Conservation (phyloP, 306 rosid genomes). For the Albizia julibrissin region DNA sequence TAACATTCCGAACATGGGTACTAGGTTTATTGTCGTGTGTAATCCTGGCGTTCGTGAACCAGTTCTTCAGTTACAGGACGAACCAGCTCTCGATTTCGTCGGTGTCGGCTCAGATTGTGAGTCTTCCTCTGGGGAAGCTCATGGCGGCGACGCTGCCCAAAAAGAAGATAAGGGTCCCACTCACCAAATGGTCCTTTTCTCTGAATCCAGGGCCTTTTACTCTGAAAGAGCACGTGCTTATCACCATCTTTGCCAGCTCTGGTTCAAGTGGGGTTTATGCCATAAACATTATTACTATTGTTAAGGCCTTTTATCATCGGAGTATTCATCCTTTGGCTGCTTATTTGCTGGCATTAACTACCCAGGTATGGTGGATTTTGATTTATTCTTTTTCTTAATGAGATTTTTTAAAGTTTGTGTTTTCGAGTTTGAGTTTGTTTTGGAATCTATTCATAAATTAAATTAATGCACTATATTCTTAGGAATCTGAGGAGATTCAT, state of each 20-base stretch:
- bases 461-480: neutral
- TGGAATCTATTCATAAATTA: neutral
- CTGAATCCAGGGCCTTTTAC: constrained; percentile 84
- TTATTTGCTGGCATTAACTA: constrained; percentile 62
- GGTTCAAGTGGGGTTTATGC: constrained; percentile 78
- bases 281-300: constrained; percentile 69
- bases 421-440: neutral
- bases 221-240: constrained; percentile 80
- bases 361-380: constrained; percentile 54
- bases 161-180: constrained; percentile 34
- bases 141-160: constrained; percentile 82
- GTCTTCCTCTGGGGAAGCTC: constrained; percentile 75
- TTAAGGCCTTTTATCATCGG: constrained; percentile 80
- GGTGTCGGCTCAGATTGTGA: constrained; percentile 72
- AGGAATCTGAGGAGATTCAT: neutral
- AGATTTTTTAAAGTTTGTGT: neutral
- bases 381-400: neutral
- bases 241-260: constrained; percentile 76
- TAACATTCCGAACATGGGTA: constrained; percentile 88
- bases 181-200: constrained; percentile 60
- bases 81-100: constrained; percentile 57
- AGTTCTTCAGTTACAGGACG: constrained; percentile 66
- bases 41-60: constrained; percentile 73
- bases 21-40: constrained; percentile 66
- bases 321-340: constrained; percentile 62